Evolutionary conservation across 352 stramenopile species (phyloP).

Genomic region (Globisporangium spinosum): DNA sequence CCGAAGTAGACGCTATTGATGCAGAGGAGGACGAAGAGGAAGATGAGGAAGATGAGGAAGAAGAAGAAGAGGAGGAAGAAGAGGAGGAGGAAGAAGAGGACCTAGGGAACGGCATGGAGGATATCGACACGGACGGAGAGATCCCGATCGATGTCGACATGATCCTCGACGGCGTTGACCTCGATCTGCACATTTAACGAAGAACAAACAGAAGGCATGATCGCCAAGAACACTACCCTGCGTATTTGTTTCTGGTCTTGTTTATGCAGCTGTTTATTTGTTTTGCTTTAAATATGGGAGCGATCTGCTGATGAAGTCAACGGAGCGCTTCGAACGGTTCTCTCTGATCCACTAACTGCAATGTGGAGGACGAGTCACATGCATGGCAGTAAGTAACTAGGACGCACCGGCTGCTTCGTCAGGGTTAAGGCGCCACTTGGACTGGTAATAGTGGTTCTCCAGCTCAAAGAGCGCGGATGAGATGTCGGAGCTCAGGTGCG

Average conservation of each 20-base stretch:
- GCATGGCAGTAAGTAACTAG: background rate
- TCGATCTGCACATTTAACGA: constrained; percentile 22
- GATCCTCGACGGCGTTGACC: constrained; percentile 28
- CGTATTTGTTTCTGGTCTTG: background rate
- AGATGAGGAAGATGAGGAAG: constrained; percentile 51
- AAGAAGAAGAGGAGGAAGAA: constrained; percentile 22
- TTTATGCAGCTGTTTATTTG: background rate
- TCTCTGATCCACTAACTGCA: background rate
- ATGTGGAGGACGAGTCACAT: background rate
- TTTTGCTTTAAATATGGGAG: constrained; percentile 11
- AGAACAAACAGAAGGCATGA: background rate
- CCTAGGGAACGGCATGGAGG: constrained; percentile 31
- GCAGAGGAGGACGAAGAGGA: constrained; percentile 42
- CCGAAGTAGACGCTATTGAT: constrained; percentile 32
- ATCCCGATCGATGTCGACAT: constrained; percentile 22
- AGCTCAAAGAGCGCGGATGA: constrained; percentile 78
- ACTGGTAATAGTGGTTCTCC: constrained; percentile 83
- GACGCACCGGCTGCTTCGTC: background rate
- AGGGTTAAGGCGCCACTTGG: constrained; percentile 57
- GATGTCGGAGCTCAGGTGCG: constrained; percentile 74
- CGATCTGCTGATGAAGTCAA: background rate
- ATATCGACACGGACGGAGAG: constrained; percentile 23
- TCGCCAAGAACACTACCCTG: background rate
- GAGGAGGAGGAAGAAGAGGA: constrained; percentile 31
- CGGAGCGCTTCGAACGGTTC: background rate